Base-by-base conservation (phyloP, 495 filamentous ascomycete species). In the Darksidea phi region DNA sequence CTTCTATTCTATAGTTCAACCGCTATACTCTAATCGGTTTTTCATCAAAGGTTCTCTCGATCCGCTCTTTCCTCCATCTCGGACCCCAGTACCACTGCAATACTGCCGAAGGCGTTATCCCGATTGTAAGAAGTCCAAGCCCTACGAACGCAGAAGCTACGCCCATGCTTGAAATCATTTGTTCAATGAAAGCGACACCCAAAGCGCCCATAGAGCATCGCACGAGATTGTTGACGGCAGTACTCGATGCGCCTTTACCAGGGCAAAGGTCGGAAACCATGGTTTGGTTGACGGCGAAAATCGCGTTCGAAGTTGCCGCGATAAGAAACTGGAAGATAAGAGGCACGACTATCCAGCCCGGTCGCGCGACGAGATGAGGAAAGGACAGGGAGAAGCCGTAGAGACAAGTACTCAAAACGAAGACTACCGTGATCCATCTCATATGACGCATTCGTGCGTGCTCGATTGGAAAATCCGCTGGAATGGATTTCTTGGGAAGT, bases 11-110 rank as follows among this genome's bases (percentile, higher is more conserved):
- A n/a, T n/a, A n/a, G n/a, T n/a, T n/a, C n/a, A n/a, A n/a, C n/a
- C n/a, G n/a, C n/a, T n/a, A n/a, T n/a, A n/a, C n/a, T n/a, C n/a
- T n/a, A n/a, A n/a, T n/a, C n/a, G n/a, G n/a, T n/a, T 32, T 32
- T 10, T 10, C 28, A 32, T 32, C 28, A 3, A 32, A 4, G 26
- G 18, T 54, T 21, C 52, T 47, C 24, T 34, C 42, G 23, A 43
- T 43, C 41, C 41, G 5, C 41, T 43, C 41, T 5, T 13, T 20
- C n/a, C 54, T 57, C 54, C 54, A 57, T 13, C 26, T 25, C 2
- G 25, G 23, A 18, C 58, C 58, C 48, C 58, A 54, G 48, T 47
- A 54, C 58, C 58, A 61, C 43, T 61, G 58, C 49, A 61, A 26
- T 0, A 48, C 58, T 21, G 41, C 24, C n/a, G 47, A 23, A 41